Percentiles rank a stretch among this genome's conserved stretches.
Conservation (phyloP, 169 alveolate genomes). For the Toxoplasma gondii region DNA sequence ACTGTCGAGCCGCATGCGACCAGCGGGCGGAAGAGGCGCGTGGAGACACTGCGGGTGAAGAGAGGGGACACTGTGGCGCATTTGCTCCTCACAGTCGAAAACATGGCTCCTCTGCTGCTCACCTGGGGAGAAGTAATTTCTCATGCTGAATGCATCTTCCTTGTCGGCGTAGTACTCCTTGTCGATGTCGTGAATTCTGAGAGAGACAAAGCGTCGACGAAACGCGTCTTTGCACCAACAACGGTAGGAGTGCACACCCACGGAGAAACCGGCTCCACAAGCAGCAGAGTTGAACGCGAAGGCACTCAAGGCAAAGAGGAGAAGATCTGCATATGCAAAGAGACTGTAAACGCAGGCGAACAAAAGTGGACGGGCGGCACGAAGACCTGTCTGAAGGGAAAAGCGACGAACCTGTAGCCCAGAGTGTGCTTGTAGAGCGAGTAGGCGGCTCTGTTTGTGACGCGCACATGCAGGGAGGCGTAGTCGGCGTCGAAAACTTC, state of each 20-base stretch:
- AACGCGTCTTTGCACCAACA: not conserved
- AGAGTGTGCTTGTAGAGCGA: slow-evolving; percentile 86
- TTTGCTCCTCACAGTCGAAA: no score
- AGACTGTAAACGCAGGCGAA: not conserved
- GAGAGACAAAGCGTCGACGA: not conserved
- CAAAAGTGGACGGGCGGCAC: not conserved
- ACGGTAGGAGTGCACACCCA: not conserved
- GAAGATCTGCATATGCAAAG: not conserved
- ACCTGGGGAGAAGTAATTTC: slow-evolving; percentile 54
- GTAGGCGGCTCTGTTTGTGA: slow-evolving; percentile 91
- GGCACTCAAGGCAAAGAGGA: not conserved
- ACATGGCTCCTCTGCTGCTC: not conserved
- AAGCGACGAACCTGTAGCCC: slow-evolving; percentile 78
- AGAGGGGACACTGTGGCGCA: no score
- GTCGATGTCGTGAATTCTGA: slow-evolving; percentile 66
- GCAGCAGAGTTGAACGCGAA: not conserved
- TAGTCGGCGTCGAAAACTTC: slow-evolving; percentile 84
- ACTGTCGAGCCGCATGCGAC: no score
- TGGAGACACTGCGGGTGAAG: no score
- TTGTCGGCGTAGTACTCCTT: slow-evolving; percentile 74
- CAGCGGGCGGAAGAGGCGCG: no score
- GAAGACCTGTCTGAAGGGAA: not conserved
- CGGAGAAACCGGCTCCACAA: not conserved
- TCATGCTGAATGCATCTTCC: slow-evolving; percentile 77
- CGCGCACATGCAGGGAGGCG: slow-evolving; percentile 91